phyloP scores from a whole-genome alignment of 1,284 basidiomycete species.

The Puccinia polysora region DNA sequence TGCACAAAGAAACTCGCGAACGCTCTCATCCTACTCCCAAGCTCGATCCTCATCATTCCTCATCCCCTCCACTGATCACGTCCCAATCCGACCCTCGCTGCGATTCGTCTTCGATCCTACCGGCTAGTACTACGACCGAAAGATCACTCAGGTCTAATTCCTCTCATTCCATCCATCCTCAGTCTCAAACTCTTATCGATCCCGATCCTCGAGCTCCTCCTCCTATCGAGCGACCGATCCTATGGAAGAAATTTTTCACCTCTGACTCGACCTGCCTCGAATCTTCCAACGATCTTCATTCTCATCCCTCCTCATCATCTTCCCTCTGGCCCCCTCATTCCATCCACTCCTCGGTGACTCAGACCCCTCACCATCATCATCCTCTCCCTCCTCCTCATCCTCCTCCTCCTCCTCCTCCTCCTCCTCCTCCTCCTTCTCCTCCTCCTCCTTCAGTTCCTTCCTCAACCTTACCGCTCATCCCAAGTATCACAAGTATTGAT shows the following conservation, averaged over 20 bases:
- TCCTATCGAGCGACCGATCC: neutral
- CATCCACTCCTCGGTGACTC: neutral
- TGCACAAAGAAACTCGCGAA: neutral
- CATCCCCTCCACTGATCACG: neutral
- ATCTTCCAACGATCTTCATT: neutral
- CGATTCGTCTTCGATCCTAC: neutral
- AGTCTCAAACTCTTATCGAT: no score
- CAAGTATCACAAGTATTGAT: constrained; percentile 12
- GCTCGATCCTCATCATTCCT: neutral
- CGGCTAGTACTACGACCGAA: no score
- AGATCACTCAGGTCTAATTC: no score
- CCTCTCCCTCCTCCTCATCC: neutral
- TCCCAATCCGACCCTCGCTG: neutral
- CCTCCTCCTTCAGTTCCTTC: no score
- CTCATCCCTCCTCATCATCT: neutral
- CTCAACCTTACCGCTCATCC: no score
- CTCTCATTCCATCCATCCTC: no score
- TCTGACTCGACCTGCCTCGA: neutral
- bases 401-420: neutral
- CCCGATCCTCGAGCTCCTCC: neutral
- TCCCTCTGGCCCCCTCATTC: no score
- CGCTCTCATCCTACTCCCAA: no score
- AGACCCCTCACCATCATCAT: neutral
- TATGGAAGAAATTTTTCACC: no score
- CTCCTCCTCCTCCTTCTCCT: neutral